Base-by-base conservation (phyloP, 768 basidiomycete species). In the Hygrocybe punicea region DNA sequence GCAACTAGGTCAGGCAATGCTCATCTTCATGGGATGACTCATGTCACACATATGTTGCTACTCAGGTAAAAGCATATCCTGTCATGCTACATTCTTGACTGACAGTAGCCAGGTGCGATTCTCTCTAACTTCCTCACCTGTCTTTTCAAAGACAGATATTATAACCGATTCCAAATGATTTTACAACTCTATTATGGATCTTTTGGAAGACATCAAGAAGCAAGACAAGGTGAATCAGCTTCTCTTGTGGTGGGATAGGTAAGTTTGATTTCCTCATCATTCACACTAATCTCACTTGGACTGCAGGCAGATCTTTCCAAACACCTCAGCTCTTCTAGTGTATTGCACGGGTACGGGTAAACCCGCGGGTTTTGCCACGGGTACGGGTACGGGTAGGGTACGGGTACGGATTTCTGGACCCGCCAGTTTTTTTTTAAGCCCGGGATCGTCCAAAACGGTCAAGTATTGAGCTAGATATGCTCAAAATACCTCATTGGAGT, bases 61-160 rank as follows among this genome's bases (percentile, higher is more conserved):
- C n/a, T n/a, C 46, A 56, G 14, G 55, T n/a, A n/a, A n/a, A n/a
- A n/a, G 55, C 55, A 9, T 56, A 50, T 36, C 29, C 50, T 37
- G 55, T 40, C 37, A 44, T 14, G 5, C 19, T n/a, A 1, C 19
- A 21, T 17, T 7, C 17, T 25, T 17, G 34, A 13, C 34, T 10
- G 14, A 23, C 13, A 13, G 11, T 21, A 4, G 16, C 19, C 46
- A 56, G 55, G 55, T 56, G 5, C 33, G 23, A 19, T 56, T 56
- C 37, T 36, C 46, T 4, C 39, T 56, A 25, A 35, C 55, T 14
- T 56, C 55, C 21, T 9, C 46, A 7, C 17, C 55, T 17, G 44
- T 49, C 4, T 56, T 56, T 19, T 40, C 25, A 13, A 48, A 39
- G 19, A 50, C 29, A 16, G 7, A 47, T 19, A 47, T 25, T 13